phyloP scores from a whole-genome alignment of 441 rosid species.

The Eutrema salsugineum region DNA sequence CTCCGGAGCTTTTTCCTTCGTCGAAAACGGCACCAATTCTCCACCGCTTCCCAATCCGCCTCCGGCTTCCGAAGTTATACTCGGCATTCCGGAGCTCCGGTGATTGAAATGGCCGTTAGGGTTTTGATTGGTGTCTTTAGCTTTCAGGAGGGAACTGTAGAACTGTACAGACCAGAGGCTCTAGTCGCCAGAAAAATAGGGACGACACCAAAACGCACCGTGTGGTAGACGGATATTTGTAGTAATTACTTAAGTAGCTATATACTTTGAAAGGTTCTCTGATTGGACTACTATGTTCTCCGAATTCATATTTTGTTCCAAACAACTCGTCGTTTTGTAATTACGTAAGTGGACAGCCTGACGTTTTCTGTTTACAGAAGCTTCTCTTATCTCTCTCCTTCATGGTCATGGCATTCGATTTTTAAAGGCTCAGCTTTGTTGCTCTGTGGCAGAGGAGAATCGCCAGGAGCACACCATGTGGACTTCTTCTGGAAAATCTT shows the following conservation, averaged over 20 bases:
- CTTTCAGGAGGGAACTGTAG: background rate
- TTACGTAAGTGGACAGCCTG: background rate
- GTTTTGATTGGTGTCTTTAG: constrained; percentile 35
- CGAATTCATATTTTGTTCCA: background rate
- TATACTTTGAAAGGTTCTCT: no score
- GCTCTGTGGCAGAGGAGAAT: constrained; percentile 1
- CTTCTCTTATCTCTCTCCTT: constrained; percentile 17
- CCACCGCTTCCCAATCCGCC: constrained; percentile 17
- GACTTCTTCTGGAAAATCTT: constrained; percentile 39
- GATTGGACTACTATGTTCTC: no score
- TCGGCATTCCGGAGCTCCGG: constrained; percentile 47
- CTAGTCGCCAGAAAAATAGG: background rate
- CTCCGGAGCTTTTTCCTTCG: constrained; percentile 33
- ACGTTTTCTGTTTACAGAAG: background rate
- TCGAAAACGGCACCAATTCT: constrained; percentile 41
- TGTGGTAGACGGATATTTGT: background rate
- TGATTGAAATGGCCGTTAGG: constrained; percentile 30
- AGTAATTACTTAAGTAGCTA: background rate
- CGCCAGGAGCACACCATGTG: constrained; percentile 38
- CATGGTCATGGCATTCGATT: background rate
- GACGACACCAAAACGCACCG: constrained; percentile 14
- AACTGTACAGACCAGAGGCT: background rate
- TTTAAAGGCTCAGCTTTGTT: background rate
- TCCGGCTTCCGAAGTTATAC: constrained; percentile 34
- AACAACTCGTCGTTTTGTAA: constrained; percentile 4